Evolutionary conservation across 331 rosid genomes (phyloP).

Genomic region (Malus hybrid): DNA sequence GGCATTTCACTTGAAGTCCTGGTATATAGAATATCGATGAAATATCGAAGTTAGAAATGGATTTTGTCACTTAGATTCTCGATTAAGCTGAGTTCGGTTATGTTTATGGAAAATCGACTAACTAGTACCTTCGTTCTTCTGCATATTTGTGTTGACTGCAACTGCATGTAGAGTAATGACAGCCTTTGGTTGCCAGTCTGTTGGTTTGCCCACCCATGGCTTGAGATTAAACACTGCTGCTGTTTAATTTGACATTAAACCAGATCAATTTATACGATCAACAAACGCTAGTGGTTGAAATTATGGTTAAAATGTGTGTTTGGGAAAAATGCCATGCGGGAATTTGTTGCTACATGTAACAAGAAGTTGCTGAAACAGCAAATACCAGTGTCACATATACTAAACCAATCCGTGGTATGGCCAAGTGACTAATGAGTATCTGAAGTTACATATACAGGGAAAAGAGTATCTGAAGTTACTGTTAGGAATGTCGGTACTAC

Average conservation of each 20-base stretch:
- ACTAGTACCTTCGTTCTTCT: constrained; percentile 71
- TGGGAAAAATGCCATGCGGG: too few relatives aligned
- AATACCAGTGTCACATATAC: too few relatives aligned
- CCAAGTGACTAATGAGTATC: too few relatives aligned
- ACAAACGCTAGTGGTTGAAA: background rate
- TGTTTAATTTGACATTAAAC: constrained; percentile 25
- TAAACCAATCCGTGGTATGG: too few relatives aligned
- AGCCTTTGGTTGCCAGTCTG: constrained; percentile 97
- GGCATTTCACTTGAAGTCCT: constrained; percentile 89
- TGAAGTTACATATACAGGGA: too few relatives aligned
- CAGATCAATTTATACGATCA: background rate
- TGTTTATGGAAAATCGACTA: too few relatives aligned
- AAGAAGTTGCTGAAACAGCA: too few relatives aligned
- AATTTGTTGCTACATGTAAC: too few relatives aligned
- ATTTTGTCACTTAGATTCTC: background rate
- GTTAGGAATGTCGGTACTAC: too few relatives aligned
- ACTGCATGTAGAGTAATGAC: constrained; percentile 72
- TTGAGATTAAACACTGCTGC: constrained; percentile 67
- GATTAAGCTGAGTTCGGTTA: background rate
- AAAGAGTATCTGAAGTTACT: too few relatives aligned
- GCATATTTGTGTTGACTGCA: constrained; percentile 93
- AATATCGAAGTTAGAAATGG: background rate
- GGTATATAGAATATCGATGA: constrained; percentile 8
- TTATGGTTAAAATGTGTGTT: too few relatives aligned
- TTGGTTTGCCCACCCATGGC: constrained; percentile 67